These are phyloP conservation scores for Mycena rosella DNA, from an alignment of 768 basidiomycete genomes.

Conservation along the genomic window DNA sequence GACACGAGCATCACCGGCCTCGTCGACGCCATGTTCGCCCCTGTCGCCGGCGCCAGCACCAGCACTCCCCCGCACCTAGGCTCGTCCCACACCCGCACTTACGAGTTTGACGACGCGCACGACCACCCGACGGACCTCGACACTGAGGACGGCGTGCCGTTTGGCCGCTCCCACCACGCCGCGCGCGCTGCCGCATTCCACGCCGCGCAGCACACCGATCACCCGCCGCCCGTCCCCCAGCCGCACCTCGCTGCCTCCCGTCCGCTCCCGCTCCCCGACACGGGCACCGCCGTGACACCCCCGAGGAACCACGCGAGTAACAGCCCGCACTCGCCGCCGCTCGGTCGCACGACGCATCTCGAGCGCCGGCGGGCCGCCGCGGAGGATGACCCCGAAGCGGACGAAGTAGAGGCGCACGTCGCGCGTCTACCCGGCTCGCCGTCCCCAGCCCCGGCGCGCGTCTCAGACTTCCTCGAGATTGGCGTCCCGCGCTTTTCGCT, in stretches of 20 bases:
- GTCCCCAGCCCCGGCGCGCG: conserved; percentile 53
- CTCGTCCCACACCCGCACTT: conserved; percentile 28
- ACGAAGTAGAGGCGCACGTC: conserved; percentile 51
- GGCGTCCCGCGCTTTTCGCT: conserved; percentile 38
- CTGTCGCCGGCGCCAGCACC: conserved; percentile 45
- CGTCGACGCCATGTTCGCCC: conserved; percentile 76
- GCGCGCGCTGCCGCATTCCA: conserved; percentile 64
- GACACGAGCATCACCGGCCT: conserved; percentile 78
- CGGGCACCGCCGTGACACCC: conserved; percentile 41
- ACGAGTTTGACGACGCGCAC: conserved; percentile 4
- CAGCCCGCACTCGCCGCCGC: conserved; percentile 41
- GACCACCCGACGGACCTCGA: conserved; percentile 69
- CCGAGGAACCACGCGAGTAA: conserved; percentile 18
- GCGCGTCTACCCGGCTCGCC: conserved; percentile 64
- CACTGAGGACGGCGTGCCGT: conserved; percentile 72
- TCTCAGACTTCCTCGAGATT: conserved; percentile 29
- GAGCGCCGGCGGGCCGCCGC: conserved; percentile 48
- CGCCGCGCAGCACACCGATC: conserved; percentile 45
- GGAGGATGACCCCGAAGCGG: conserved; percentile 40
- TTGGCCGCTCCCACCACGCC: conserved; percentile 73
- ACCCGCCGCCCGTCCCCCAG: conserved; percentile 47
- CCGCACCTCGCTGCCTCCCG: conserved; percentile 42
- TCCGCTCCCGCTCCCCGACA: conserved; percentile 32
- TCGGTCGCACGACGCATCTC: conserved; percentile 55
- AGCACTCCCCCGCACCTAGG: conserved; percentile 58